phyloP scores from a whole-genome alignment of 306 rosid species.

The Hippophae rhamnoides region DNA sequence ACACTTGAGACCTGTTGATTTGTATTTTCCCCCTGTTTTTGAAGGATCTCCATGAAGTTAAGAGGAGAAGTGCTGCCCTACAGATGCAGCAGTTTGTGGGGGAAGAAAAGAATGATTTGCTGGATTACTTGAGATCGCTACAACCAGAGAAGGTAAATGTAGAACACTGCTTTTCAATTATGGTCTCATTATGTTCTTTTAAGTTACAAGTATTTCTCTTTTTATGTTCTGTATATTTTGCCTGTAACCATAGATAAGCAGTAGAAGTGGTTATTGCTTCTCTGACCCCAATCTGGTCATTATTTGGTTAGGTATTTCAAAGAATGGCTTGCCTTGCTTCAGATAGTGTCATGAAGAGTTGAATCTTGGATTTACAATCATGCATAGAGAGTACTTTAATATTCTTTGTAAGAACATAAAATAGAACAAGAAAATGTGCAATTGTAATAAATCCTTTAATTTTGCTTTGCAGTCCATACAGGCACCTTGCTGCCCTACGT shows the following conservation, averaged over 20 bases:
- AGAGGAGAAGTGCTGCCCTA: slow-evolving; percentile 86
- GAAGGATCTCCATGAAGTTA: slow-evolving; percentile 74
- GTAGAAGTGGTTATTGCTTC: slow-evolving; percentile 4
- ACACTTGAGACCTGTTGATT: neutral
- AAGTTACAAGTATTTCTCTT: neutral
- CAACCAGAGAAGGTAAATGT: slow-evolving; percentile 76
- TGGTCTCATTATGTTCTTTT: neutral
- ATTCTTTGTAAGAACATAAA: neutral
- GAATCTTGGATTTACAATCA: neutral
- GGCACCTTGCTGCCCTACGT: neutral
- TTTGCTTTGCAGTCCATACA: neutral
- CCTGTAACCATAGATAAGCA: neutral
- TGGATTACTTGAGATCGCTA: slow-evolving; percentile 91
- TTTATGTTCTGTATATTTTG: neutral
- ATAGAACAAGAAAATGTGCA: neutral
- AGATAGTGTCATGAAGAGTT: slow-evolving; percentile 1
- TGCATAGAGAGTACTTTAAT: neutral
- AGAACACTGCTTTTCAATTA: neutral
- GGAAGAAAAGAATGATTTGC: slow-evolving; percentile 83
- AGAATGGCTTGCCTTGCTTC: neutral
- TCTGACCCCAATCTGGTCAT: slow-evolving; percentile 9
- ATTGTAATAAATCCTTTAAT: neutral
- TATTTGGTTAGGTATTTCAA: slow-evolving; percentile 11
- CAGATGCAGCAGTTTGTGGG: slow-evolving; percentile 97
- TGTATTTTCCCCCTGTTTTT: slow-evolving; percentile 18